These are phyloP conservation scores for Bigelowiella natans DNA, from an alignment of 78 protist species.

Conservation along the genomic window DNA sequence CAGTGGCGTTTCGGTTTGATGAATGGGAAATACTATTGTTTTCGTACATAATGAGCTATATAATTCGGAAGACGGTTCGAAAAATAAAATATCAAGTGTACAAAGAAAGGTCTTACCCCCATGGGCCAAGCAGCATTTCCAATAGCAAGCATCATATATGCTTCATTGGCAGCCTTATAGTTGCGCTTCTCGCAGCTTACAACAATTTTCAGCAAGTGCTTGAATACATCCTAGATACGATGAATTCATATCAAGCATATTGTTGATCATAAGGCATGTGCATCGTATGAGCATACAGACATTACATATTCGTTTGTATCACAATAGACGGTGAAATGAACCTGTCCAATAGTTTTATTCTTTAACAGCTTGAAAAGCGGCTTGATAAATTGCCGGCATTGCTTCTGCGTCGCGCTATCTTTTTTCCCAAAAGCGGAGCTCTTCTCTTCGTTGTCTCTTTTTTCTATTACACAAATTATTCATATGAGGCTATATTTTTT, in stretches of 20 bases:
- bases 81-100: background rate
- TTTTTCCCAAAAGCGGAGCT: background rate
- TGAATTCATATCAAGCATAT: no score
- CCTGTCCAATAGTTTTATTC: no score
- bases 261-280: no score
- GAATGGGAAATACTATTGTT: background rate
- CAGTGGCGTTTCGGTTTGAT: no score
- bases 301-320: no score
- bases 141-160: slow-evolving; percentile 8
- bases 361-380: background rate
- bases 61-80: no score
- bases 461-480: no score
- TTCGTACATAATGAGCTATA: background rate
- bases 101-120: background rate
- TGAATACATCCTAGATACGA: background rate
- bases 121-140: slow-evolving; percentile 20
- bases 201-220: background rate
- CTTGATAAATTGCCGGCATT: background rate
- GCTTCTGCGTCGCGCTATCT: background rate
- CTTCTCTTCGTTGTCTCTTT: background rate
- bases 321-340: no score
- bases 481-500: no score
- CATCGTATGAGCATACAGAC: no score
- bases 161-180: background rate
- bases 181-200: background rate